Evolutionary conservation across 345 rosid genomes (phyloP).

Genomic region (Acer campestre): DNA sequence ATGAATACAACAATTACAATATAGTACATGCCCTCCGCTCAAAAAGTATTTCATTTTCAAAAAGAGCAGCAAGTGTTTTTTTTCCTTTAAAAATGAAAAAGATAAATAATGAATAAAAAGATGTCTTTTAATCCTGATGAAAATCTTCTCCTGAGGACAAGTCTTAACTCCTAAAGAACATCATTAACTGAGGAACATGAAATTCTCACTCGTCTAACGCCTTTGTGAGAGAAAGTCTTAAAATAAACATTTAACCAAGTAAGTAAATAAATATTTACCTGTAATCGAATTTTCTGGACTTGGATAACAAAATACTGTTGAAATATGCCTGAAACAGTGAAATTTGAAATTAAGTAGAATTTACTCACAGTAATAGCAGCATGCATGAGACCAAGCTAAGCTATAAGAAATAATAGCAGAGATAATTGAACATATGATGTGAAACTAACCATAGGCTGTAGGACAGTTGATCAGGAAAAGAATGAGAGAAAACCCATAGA

Average conservation of each 20-base stretch:
- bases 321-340: constrained; percentile 59
- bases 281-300: constrained; percentile 90
- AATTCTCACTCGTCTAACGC: not conserved
- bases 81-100: not conserved
- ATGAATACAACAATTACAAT: not conserved
- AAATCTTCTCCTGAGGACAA: not conserved
- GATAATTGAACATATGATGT: not conserved
- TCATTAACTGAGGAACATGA: not conserved
- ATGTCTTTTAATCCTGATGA: not conserved
- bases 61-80: not conserved
- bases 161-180: not conserved
- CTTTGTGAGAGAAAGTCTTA: not conserved
- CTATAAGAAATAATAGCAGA: not conserved
- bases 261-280: constrained; percentile 45
- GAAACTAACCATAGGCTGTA: not conserved
- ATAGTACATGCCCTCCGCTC: not conserved
- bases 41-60: constrained; percentile 8
- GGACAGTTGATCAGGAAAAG: not conserved
- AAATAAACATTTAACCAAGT: not conserved
- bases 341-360: constrained; percentile 20
- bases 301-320: constrained; percentile 90
- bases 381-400: not conserved
- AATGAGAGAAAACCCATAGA: not conserved
- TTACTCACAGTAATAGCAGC: not conserved
- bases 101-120: not conserved